Base-by-base conservation (phyloP, 805 yeast species). In the Jamesozyma hellenica region DNA sequence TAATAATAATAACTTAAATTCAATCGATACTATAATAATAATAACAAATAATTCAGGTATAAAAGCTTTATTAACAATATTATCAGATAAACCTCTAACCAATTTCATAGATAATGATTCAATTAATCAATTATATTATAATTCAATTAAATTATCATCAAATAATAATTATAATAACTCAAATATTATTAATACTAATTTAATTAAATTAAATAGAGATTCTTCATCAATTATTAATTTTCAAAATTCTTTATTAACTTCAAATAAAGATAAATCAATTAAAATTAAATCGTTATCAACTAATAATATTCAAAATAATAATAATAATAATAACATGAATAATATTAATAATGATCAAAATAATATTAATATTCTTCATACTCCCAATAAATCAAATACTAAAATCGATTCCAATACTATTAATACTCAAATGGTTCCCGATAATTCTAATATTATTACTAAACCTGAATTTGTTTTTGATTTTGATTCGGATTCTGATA, bases 11-110 rank as follows among this genome's bases (percentile, higher is more conserved):
- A n/a, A 11, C 6, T 27, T 27, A 6, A 3, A 21, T 13, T 32
- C 34, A 18, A 30, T 50, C 9, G 59, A 55, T 15, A 47, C 61
- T 7, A 53, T 60, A 3, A 44, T 52, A 13, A 51, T 60, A 3
- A 46, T 60, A 2, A 56, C 63, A 9, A 58, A 60, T 35, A 52
- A 50, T 38, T 58, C 62, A 2, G 64, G 64, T 17, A 56, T 60
- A 7, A 57, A 55, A 39, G 64, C 64, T 4, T 46, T 60, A 29
- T 41, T 60, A 34, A 60, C 64, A 1, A 55, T 60, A 12, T 38
- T 60, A 18, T 55, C 61, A 1, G 64, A 60, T 43, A 51, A 52
- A 34, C 63, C 64, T 1, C 39, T 60, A 33, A 51, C 60, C 5
- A 49, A 50, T 30, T 52, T 48, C 28, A 48, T 60, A 13, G 46